Percentiles rank a stretch among this genome's conserved stretches.
Conservation (phyloP, 2,329 filamentous ascomycete species). For the Colletotrichum destructivum region DNA sequence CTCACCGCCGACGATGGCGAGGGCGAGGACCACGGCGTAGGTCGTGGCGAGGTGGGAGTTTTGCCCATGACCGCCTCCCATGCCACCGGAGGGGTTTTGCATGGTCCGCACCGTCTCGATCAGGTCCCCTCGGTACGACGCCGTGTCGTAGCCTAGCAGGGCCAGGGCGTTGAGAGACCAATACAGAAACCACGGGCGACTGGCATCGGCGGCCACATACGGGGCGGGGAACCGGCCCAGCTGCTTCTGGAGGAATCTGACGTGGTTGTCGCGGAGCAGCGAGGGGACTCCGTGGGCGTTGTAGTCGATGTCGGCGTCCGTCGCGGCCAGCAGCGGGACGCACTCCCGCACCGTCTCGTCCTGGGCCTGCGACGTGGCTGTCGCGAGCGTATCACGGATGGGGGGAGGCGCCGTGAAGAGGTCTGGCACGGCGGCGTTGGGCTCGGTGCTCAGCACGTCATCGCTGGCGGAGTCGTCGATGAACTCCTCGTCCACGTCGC, state of each 20-base stretch:
- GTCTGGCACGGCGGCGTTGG: slow-evolving; percentile 60
- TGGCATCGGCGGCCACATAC: slow-evolving; percentile 86
- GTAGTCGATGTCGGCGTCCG: slow-evolving; percentile 65
- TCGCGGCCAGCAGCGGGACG: slow-evolving; percentile 76
- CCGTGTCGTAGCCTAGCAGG: slow-evolving; percentile 82
- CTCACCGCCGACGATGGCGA: slow-evolving; percentile 83
- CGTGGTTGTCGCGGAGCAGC: slow-evolving; percentile 76
- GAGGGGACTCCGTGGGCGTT: slow-evolving; percentile 83
- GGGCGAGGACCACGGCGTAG: slow-evolving; percentile 85
- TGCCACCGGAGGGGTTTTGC: slow-evolving; percentile 88
- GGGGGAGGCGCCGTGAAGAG: slow-evolving; percentile 72
- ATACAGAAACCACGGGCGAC: slow-evolving; percentile 94
- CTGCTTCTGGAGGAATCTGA: slow-evolving; percentile 73
- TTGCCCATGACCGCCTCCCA: slow-evolving; percentile 95
- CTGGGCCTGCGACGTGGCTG: slow-evolving; percentile 83
- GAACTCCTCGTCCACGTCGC: slow-evolving; percentile 39
- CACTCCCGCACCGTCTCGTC: slow-evolving; percentile 78
- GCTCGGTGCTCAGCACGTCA: slow-evolving; percentile 30
- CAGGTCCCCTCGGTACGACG: slow-evolving; percentile 77
- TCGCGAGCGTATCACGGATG: slow-evolving; percentile 77
- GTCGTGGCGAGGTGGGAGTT: slow-evolving; percentile 89
- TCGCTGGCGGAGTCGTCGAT: slow-evolving; percentile 38
- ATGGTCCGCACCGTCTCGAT: slow-evolving; percentile 83
- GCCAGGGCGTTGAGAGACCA: slow-evolving; percentile 87
- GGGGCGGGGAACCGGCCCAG: slow-evolving; percentile 75